These are phyloP conservation scores for Uromyces viciae-fabae DNA, from an alignment of 1,284 basidiomycete species.

Conservation along the genomic window DNA sequence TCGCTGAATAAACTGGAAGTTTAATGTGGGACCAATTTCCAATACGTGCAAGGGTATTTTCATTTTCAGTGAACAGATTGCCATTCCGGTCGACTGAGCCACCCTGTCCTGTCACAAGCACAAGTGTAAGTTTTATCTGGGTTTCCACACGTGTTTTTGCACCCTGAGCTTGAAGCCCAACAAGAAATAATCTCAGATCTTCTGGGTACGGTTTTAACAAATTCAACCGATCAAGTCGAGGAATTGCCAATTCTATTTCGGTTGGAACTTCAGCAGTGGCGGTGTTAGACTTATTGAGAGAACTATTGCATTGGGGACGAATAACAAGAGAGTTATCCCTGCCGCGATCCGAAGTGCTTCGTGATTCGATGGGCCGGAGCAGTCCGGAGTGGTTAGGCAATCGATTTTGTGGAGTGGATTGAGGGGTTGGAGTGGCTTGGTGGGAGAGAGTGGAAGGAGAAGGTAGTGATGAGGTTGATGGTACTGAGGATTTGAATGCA, in stretches of 20 bases:
- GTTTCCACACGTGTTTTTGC: slow-evolving; percentile 94
- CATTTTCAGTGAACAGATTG: neutral
- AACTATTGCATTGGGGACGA: slow-evolving; percentile 10
- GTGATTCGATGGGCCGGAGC: neutral
- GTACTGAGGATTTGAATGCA: neutral
- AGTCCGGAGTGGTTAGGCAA: neutral
- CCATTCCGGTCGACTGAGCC: slow-evolving; percentile 24
- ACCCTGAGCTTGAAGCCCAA: slow-evolving; percentile 74
- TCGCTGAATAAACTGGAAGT: slow-evolving; percentile 41
- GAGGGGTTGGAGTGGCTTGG: neutral
- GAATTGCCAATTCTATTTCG: slow-evolving; percentile 27
- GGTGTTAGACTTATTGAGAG: neutral
- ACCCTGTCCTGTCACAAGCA: slow-evolving; percentile 22
- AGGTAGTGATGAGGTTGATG: slow-evolving; percentile 17
- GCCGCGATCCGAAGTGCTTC: too few relatives aligned
- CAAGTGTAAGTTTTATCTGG: slow-evolving; percentile 72
- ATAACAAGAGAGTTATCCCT: neutral
- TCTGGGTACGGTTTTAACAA: slow-evolving; percentile 8
- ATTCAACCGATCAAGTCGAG: slow-evolving; percentile 8
- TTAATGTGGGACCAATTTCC: slow-evolving; percentile 45
- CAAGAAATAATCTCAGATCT: slow-evolving; percentile 60
- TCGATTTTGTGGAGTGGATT: slow-evolving; percentile 2
- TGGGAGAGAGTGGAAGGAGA: slow-evolving; percentile 16
- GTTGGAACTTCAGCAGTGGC: slow-evolving; percentile 20
- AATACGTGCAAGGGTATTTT: slow-evolving; percentile 20